These are phyloP conservation scores for Penicillium soppii DNA, from an alignment of 495 filamentous ascomycete genomes.

Conservation along the genomic window DNA sequence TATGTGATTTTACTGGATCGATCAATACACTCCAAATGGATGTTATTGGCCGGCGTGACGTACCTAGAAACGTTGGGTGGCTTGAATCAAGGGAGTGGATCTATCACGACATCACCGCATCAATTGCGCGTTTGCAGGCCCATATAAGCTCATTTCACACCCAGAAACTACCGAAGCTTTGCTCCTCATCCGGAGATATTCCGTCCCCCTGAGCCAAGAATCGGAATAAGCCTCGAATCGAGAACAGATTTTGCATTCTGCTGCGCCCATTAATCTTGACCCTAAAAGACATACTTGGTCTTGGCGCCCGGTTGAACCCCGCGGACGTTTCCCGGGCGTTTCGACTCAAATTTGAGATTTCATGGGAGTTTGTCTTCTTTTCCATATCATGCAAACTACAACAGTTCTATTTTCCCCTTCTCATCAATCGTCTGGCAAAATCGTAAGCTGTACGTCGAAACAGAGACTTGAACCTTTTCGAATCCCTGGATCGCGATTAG, in stretches of 20 bases:
- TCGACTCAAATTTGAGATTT: background rate
- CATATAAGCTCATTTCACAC: background rate
- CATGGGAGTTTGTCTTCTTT: no score
- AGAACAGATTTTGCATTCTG: background rate
- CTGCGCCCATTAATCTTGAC: background rate
- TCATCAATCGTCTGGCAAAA: no score
- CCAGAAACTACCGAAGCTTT: background rate
- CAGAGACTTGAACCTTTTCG: background rate
- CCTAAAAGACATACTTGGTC: background rate
- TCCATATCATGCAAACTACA: no score
- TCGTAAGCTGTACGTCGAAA: background rate
- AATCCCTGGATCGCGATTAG: background rate
- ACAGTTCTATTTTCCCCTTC: no score
- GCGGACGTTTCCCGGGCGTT: background rate
- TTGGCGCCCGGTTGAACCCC: background rate
- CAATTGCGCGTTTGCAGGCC: constrained; percentile 7
- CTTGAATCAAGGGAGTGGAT: background rate
- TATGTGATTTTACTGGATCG: background rate
- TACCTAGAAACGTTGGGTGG: background rate
- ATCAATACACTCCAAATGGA: no score
- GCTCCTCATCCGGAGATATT: background rate
- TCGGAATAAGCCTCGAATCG: background rate
- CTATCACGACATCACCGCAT: constrained; percentile 10
- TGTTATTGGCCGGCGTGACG: background rate
- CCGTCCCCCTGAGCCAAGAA: background rate